Evolutionary conservation across 1,139 yeast species (phyloP), one percentile per base, ranked within the genome.

Genomic region (Debaryomyces sp.): DNA sequence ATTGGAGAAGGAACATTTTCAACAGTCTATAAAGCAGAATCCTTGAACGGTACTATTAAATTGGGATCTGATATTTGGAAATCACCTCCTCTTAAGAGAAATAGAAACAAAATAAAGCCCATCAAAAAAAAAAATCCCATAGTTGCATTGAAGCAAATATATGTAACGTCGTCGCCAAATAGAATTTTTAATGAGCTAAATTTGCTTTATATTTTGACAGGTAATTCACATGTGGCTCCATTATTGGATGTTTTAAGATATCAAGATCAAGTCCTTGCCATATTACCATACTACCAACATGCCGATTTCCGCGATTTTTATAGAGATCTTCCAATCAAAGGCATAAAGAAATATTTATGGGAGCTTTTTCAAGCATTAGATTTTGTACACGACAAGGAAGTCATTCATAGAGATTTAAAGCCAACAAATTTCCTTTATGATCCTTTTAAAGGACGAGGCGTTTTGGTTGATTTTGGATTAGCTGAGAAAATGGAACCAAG

Each of bases 1-100:
- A 89, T 92, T 55, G 99, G 99, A 10, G 97, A 92, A 64, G 97
- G 98, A 23, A 91, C 98, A 0, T 91, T 91, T 61, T 88, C 96
- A 21, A 82, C 91, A 1, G 97, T 94, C 4, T 94, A 90, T 74
- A 87, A 87, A 62, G 97, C 98, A 0, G 85, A 84, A 52, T 96
- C 92, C 49, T 63, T 84, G 44, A 71, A 72, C 49, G 81, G 80
- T 1, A 59, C 70, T 12, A 67, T 68, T 44, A 71, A 60, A 54
- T 61, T 68, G 50, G 75, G 71, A 17, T 66, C 70, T 33, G 81
- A 67, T 51, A 64, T 69, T 40, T 77, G 81, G 81, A 73, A 68
- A 53, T 72, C 78, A 1, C 81, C 81, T 5, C 80, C 80, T 5
- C 63, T 75, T 41, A 71, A 71, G 46, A 66, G 61, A 45, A 51